phyloP scores from a whole-genome alignment of 495 filamentous ascomycete species.

The Cercophora scortea region DNA sequence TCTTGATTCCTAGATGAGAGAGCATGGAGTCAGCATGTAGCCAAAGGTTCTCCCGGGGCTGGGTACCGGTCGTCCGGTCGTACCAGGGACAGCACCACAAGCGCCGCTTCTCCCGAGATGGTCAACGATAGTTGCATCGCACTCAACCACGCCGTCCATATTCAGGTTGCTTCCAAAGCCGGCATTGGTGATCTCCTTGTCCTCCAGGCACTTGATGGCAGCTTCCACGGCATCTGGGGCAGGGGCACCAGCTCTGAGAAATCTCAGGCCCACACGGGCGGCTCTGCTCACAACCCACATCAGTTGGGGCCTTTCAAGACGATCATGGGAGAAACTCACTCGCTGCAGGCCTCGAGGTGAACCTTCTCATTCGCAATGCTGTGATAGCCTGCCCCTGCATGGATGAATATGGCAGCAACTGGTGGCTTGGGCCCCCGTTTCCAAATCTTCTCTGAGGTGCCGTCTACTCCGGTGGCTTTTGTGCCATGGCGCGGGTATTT shows the following conservation, averaged over 20 bases:
- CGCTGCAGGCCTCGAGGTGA: slow-evolving; percentile 77
- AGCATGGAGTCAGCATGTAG: neutral
- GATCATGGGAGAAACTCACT: slow-evolving; percentile 47
- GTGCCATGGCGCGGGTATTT: neutral
- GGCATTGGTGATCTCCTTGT: slow-evolving; percentile 91
- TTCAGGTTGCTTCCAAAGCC: slow-evolving; percentile 94
- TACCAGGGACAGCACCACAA: slow-evolving; percentile 82
- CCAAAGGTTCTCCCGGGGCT: neutral
- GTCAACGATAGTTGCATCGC: slow-evolving; percentile 88
- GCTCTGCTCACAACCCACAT: slow-evolving; percentile 47
- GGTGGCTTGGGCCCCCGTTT: slow-evolving; percentile 12
- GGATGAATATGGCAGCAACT: slow-evolving; percentile 74
- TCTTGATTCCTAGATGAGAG: slow-evolving; percentile 63
- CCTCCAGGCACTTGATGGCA: slow-evolving; percentile 78
- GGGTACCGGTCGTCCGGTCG: slow-evolving; percentile 39
- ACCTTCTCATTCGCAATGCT: slow-evolving; percentile 71
- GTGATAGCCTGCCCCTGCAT: slow-evolving; percentile 95
- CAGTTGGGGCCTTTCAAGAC: neutral
- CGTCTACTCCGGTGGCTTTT: slow-evolving; percentile 11
- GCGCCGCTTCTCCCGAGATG: slow-evolving; percentile 86
- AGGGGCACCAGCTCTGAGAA: slow-evolving; percentile 67
- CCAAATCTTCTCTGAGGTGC: slow-evolving; percentile 14
- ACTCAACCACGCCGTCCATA: slow-evolving; percentile 83
- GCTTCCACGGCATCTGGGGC: slow-evolving; percentile 90
- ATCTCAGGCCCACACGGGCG: slow-evolving; percentile 65